These are phyloP conservation scores for Parmelia sp. DNA, from an alignment of 495 filamentous ascomycete genomes.

Conservation along the genomic window DNA sequence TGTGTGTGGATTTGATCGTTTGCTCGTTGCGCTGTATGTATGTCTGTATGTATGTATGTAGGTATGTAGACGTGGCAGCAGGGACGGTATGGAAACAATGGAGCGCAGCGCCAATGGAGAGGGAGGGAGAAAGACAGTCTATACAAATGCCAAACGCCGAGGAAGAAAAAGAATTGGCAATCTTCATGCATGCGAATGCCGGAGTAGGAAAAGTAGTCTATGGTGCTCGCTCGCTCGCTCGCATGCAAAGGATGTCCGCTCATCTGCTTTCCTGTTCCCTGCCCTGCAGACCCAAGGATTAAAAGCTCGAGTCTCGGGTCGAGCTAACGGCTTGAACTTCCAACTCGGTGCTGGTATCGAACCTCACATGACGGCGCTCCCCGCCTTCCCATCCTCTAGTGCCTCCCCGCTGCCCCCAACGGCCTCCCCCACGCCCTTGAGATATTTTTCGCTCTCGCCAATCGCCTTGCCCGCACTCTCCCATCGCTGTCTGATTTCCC, in stretches of 20 bases:
- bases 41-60: too few species aligned
- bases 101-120: neutral
- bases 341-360: neutral
- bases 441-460: conserved; percentile 76
- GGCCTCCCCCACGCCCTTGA: conserved; percentile 55
- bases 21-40: too few species aligned
- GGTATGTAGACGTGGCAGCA: too few species aligned
- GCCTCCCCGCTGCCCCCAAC: conserved; percentile 14
- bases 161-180: neutral
- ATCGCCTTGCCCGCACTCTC: conserved; percentile 66
- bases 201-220: neutral
- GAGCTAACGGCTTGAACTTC: neutral
- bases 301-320: neutral
- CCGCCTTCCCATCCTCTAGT: neutral
- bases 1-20: too few species aligned
- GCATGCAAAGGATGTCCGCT: neutral
- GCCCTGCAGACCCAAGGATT: neutral
- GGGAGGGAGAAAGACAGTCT: neutral
- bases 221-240: too few species aligned
- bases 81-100: too few species aligned
- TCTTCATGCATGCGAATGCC: neutral
- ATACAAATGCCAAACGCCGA: neutral
- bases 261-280: neutral
- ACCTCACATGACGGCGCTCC: neutral
- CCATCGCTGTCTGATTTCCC: conserved; percentile 62